Evolutionary conservation across 768 basidiomycete species (phyloP).

Genomic region (Exidia glandulosa): DNA sequence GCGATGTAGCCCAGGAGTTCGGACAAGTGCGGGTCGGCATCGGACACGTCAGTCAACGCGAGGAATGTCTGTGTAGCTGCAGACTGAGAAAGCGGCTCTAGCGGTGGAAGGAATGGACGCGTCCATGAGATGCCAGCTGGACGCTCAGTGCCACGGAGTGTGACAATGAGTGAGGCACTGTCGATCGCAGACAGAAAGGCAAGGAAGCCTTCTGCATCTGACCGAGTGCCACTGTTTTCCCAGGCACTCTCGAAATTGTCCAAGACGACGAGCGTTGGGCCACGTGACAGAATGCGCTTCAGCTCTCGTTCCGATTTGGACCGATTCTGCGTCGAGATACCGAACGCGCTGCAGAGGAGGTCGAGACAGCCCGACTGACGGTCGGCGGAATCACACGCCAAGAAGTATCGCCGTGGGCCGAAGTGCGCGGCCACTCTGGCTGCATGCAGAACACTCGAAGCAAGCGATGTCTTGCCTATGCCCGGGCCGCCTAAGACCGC

Average conservation of each 20-base stretch:
- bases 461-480: slow-evolving; percentile 29
- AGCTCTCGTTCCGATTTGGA: background rate
- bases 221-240: background rate
- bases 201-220: background rate
- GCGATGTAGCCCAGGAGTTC: background rate
- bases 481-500: slow-evolving; percentile 21
- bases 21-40: background rate
- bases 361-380: background rate
- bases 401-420: slow-evolving; percentile 17
- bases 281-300: slow-evolving; percentile 3
- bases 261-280: slow-evolving; percentile 4
- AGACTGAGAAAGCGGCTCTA: background rate
- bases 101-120: background rate
- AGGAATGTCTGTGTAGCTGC: background rate
- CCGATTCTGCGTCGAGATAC: background rate
- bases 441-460: slow-evolving; percentile 21
- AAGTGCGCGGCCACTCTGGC: slow-evolving; percentile 14
- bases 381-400: slow-evolving; percentile 18
- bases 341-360: background rate
- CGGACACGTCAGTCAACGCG: background rate
- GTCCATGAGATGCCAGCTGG: background rate
- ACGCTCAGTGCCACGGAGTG: background rate
- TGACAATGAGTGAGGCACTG: background rate
- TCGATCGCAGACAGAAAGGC: background rate
- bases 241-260: background rate